Evolutionary conservation across 495 filamentous ascomycete species (phyloP).

Genomic region (Lentithecium fluviatile): DNA sequence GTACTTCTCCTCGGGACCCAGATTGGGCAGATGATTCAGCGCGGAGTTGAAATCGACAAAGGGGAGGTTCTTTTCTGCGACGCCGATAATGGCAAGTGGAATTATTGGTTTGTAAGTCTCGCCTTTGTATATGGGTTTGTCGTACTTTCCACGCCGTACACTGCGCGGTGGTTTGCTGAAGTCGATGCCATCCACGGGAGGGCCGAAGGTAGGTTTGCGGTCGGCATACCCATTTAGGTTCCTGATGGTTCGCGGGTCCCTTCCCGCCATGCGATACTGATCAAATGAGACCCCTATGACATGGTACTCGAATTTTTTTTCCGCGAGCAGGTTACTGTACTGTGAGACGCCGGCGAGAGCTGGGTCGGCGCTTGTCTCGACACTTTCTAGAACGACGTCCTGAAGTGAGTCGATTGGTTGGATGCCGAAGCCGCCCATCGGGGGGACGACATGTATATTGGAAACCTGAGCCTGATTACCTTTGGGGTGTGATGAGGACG

Average conservation of each 20-base stretch:
- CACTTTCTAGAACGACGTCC: conserved; percentile 3
- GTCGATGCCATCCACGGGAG: neutral
- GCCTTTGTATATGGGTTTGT: neutral
- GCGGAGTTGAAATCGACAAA: conserved; percentile 17
- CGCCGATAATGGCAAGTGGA: conserved; percentile 3
- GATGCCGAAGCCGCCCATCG: conserved; percentile 1
- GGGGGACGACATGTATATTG: too few species aligned
- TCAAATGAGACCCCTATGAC: too few species aligned
- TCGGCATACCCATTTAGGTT: neutral
- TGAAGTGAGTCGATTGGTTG: neutral
- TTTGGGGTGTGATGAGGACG: neutral
- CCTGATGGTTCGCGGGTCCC: too few species aligned
- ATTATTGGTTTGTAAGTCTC: conserved; percentile 6
- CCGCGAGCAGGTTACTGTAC: neutral
- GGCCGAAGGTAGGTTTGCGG: neutral
- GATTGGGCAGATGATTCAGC: conserved; percentile 9
- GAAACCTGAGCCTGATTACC: neutral
- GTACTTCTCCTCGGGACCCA: neutral
- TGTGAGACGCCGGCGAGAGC: neutral
- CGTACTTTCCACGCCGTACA: neutral
- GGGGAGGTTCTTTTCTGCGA: conserved; percentile 15
- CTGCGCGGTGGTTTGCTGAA: neutral
- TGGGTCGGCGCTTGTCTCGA: neutral
- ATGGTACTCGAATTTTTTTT: too few species aligned
- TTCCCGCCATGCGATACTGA: too few species aligned